Evolutionary conservation across 305 asterid species (phyloP).

Genomic region (Fraxinus platypoda): DNA sequence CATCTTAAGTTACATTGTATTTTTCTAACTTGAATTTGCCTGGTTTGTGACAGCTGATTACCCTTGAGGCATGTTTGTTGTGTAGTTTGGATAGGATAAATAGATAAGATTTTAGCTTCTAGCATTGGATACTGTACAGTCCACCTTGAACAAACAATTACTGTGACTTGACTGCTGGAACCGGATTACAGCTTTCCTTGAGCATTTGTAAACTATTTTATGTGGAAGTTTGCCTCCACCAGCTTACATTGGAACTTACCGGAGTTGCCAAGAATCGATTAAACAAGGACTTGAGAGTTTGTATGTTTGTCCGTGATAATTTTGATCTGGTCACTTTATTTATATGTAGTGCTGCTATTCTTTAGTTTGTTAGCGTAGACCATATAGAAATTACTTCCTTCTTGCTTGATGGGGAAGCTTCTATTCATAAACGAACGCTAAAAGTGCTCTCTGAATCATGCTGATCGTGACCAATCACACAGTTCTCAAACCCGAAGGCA

Average conservation of each 20-base stretch:
- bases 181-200: background rate
- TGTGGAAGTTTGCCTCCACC: background rate
- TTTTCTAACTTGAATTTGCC: constrained; percentile 40
- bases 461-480: background rate
- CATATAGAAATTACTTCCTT: background rate
- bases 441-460: background rate
- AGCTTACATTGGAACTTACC: background rate
- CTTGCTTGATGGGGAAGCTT: background rate
- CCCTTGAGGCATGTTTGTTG: background rate
- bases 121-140: background rate
- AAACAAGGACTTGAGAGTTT: background rate
- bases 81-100: background rate
- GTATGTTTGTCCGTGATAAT: background rate
- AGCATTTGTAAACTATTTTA: background rate
- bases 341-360: background rate
- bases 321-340: background rate
- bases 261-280: background rate
- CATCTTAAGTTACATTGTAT: background rate
- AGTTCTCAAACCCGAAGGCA: background rate
- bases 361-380: background rate
- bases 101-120: background rate
- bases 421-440: background rate
- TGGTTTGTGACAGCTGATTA: constrained; percentile 32
- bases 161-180: constrained; percentile 26
- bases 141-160: constrained; percentile 22